phyloP scores from a whole-genome alignment of 352 stramenopile species.

The Phytophthora cactorum region DNA sequence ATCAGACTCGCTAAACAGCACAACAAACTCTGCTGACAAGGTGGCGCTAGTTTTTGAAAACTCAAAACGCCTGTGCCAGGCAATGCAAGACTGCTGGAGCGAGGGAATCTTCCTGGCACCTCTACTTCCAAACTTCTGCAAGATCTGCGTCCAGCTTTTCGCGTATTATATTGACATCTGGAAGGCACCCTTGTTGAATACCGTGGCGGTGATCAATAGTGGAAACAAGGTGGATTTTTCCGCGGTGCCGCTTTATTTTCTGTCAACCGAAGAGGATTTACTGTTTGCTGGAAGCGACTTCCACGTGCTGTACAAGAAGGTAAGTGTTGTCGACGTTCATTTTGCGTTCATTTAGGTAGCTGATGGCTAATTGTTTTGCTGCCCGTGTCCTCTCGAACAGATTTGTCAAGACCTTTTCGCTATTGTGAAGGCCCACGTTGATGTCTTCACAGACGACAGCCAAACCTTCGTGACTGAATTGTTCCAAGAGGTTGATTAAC shows the following conservation, averaged over 20 bases:
- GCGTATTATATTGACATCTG: constrained; percentile 66
- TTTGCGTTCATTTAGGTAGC: not conserved
- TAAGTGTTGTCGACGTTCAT: constrained; percentile 21
- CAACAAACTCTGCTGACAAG: constrained; percentile 3
- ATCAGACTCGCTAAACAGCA: constrained; percentile 9
- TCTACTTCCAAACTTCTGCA: constrained; percentile 68
- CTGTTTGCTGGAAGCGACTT: constrained; percentile 77
- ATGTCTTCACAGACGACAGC: constrained; percentile 51
- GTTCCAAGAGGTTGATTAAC: constrained; percentile 44
- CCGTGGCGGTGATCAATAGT: constrained; percentile 50
- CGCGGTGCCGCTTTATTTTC: constrained; percentile 45
- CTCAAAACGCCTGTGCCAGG: constrained; percentile 55
- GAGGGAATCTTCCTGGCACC: constrained; percentile 60
- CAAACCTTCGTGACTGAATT: constrained; percentile 55
- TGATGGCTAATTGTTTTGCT: constrained; percentile 1
- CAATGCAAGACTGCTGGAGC: constrained; percentile 66
- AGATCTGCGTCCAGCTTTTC: constrained; percentile 74
- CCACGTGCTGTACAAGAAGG: constrained; percentile 61
- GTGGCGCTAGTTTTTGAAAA: constrained; percentile 51
- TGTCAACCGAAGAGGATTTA: constrained; percentile 70
- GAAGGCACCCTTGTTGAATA: constrained; percentile 55
- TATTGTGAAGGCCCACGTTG: constrained; percentile 41
- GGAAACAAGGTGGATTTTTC: constrained; percentile 58
- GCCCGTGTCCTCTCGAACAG: constrained; percentile 35
- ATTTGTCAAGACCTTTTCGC: constrained; percentile 56